Evolutionary conservation across 257 asterid species (phyloP), one percentile per base, ranked within the genome.

Genomic region (Capsicum chinense): DNA sequence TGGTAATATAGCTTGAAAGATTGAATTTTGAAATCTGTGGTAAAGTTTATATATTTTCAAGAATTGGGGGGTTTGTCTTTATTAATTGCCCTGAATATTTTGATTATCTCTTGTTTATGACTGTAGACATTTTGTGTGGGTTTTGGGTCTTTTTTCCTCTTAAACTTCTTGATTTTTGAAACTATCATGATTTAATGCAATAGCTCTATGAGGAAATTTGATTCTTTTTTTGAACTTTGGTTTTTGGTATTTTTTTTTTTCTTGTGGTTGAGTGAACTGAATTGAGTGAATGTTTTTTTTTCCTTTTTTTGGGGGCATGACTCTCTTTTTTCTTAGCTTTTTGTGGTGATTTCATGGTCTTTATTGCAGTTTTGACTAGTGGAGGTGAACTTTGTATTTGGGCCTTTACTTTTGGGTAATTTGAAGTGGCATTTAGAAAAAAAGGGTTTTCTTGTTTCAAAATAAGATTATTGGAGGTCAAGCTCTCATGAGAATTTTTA

Each of bases 401-500:
- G 56, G 89, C 87, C 58, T 86, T 85, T 81, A 79, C 84, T 86
- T 84, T 68, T 90, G 86, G 94, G 94, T 92, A 92, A 88, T 92
- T 91, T 92, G 76, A 68, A 89, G 88, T 83, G 84, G 87, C 90
- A 87, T 90, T 89, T 84, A 88, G 88, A 86, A 88, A 90, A 92
- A 92, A 66, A 2, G 89, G 93, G 86, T 90, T 88, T 91, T 88
- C 86, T 92, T 92, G 89, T 87, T 85, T 88, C 88, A 89, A 88
- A 88, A 84, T 86, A 88, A 80, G 88, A 85, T 88, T 85, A 89
- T 91, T 85, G 93, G 94, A 89, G 92, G 89, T 87, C 87, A 86
- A 92, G 97, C 90, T 95, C 98, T 97, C 95, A 97, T 95, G 99
- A 95, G 98, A 95, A 92, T 97, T 94, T 92, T 89, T 92, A 92